Evolutionary conservation across 768 basidiomycete genomes (phyloP), one percentile per base, ranked within the genome.

Genomic region (Crassisporium funariophilum): DNA sequence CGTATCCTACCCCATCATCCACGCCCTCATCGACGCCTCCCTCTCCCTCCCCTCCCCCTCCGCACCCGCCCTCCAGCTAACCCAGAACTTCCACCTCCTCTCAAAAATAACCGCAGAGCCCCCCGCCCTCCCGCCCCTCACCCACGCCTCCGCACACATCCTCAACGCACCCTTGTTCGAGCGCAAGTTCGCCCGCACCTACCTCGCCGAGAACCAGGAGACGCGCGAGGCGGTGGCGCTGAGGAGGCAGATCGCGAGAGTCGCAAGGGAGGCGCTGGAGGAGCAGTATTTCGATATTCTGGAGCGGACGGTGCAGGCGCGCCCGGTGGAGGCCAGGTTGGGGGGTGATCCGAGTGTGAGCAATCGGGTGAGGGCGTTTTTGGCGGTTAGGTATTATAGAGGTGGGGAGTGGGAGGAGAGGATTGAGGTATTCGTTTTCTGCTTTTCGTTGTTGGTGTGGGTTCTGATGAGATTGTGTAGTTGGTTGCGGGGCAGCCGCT

Each of bases 291-390:
- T 84, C 79, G 83, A 88, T 46, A 75, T 91, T 16, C 58, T 99
- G 41, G 91, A 95, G 47, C 80, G 85, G 34, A 88, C 88, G 0
- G 76, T 99, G 12, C 86, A 90, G 44, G 78, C 88, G 2, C 73
- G 90, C 9, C 91, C 92, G 0, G 77, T 81, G 43, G 90, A 97
- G 55, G 95, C 95, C 1, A 75, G 79, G 31, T 75, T 99, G 4
- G 95, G 95, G 12, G 95, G 95, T 19, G 88, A 94, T 47, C 95
- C 95, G 0, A 91, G 89, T 47, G 75, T 94, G 10, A 75, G 83
- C 22, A 97, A 98, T 74, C 92, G 88, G 63, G 82, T 98, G 34
- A 75, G 94, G 8, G 93, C 93, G 0, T 98, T 91, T 63, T 71
- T 95, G 22, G 72, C 87, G 19, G 83, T 98, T 41, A 72, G 81